Base-by-base conservation (phyloP, 2,329 filamentous ascomycete genomes). In the Aspergillus terreus region DNA sequence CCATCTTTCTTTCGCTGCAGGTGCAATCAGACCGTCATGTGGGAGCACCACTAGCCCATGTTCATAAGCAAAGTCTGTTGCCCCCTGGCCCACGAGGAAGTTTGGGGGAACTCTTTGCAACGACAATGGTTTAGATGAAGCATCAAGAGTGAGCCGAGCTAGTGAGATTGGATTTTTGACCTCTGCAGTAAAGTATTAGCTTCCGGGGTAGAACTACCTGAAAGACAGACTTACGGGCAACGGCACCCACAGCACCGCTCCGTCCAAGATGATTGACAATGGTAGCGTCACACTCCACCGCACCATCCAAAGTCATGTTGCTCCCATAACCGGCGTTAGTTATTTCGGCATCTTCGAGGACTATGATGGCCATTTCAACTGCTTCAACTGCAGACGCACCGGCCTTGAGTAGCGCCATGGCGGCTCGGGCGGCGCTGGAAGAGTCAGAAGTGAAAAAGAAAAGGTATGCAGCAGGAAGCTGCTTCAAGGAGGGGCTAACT, bases 251-350 rank as follows among this genome's bases (percentile, higher is more conserved):
- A 40, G 91, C 94, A 59, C 94, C 94, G 68, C 92, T 97, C 58
- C 91, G 85, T 40, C 95, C 94, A 46, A 86, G 77, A 67, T 97
- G 88, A 64, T 99, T 92, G 38, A 99, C 88, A 49, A 99, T 82
- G 0, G 90, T 92, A 50, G 94, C 94, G 76, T 99, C 94, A 61
- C 92, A 95, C 70, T 99, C 94, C 11, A 97, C 94, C 1, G 85
- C 82, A 1, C 94, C 94, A 60, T 96, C 87, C 56, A 95, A 88
- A 42, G 90, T 86, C 21, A 99, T 77, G 63, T 99, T 99, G 72
- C 94, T 99, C 44, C 95, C 94, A 67, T 88, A 97, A 0, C 94
- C 94, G 35, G 92, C 89, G 69, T 99, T 99, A 33, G 95, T 99
- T 59, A 99, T 95, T 63, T 96, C 91, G 51, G 88, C 86, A 67